Conservation (phyloP, 2,329 filamentous ascomycete species). For the Microsporum ferrugineum region DNA sequence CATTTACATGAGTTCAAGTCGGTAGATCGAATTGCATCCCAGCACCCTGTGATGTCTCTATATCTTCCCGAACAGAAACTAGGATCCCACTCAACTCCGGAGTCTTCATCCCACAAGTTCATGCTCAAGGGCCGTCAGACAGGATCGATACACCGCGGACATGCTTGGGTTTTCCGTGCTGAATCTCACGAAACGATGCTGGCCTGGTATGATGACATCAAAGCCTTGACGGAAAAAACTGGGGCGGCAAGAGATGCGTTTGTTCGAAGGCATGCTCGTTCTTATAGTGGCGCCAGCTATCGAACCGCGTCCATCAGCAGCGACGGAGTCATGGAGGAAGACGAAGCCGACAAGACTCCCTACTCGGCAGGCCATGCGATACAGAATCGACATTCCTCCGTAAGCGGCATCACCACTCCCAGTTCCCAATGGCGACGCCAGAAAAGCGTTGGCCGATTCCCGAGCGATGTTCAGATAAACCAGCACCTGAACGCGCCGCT, state of each 20-base stretch:
- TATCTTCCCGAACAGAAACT: slow-evolving; percentile 92
- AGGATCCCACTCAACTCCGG: slow-evolving; percentile 73
- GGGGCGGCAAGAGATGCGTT: slow-evolving; percentile 82
- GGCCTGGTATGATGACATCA: slow-evolving; percentile 92
- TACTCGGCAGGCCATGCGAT: slow-evolving; percentile 48
- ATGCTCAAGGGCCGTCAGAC: slow-evolving; percentile 94
- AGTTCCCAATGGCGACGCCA: slow-evolving; percentile 50
- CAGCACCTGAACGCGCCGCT: slow-evolving; percentile 54
- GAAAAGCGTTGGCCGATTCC: slow-evolving; percentile 90
- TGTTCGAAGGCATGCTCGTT: slow-evolving; percentile 69
- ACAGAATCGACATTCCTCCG: slow-evolving; percentile 26
- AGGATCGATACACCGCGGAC: slow-evolving; percentile 74
- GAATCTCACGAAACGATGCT: slow-evolving; percentile 85
- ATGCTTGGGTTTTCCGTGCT: slow-evolving; percentile 57
- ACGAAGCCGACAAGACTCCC: slow-evolving; percentile 54
- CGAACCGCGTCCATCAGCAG: slow-evolving; percentile 55
- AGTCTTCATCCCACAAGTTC: slow-evolving; percentile 89
- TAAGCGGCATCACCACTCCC: slow-evolving; percentile 22
- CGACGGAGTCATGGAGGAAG: slow-evolving; percentile 66
- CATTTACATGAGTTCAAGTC: slow-evolving; percentile 98
- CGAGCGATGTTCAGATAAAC: slow-evolving; percentile 81
- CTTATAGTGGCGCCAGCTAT: slow-evolving; percentile 53
- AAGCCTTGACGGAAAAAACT: slow-evolving; percentile 74
- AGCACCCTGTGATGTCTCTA: slow-evolving; percentile 89
- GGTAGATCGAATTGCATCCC: slow-evolving; percentile 71